Base-by-base conservation (phyloP, 148 eudicot genomes). In the Agrostemma githago region DNA sequence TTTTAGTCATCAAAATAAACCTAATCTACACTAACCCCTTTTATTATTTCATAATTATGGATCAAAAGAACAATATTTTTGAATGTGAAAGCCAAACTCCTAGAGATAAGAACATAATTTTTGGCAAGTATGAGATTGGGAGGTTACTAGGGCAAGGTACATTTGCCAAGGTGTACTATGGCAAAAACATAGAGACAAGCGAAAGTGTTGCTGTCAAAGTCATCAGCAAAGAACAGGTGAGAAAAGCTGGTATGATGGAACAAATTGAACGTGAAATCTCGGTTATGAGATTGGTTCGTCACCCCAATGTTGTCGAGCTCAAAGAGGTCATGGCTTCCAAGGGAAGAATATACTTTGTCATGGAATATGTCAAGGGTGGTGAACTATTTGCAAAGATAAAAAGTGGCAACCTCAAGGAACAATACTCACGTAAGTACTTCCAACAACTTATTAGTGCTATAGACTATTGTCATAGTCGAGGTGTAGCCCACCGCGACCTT, bases 321-420 rank as follows among this genome's bases (percentile, higher is more conserved):
- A 88, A 84, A 61, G 95, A 90, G 56, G 91, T 90, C 10, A 69
- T 90, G 80, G 95, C 95, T 16, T 88, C 95, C 0, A 89, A 85
- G 51, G 73, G 66, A 4, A 82, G 84, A 67, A 89, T 89, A 57
- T 89, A 78, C 60, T 82, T 90, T 66, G 70, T 88, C 61, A 90
- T 90, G 95, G 95, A 90, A 80, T 85, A 85, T 34, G 72, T 90
- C 3, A 85, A 69, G 10, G 95, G 95, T 2, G 95, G 95, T 2
- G 95, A 90, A 70, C 76, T 90, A 53, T 90, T 90, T 72, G 68
- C 83, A 3, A 86, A 84, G 54, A 85, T 88, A 6, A 79, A 79
- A 0, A 85, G 69, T 43, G 95, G 95, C 16, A 83, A 72, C 12
- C 76, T 90, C 1, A 81, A 80, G 59, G 95, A 90, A 66, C 85